These are phyloP conservation scores for Candida glucosophila DNA, from an alignment of 1,139 yeast genomes.

Conservation along the genomic window DNA sequence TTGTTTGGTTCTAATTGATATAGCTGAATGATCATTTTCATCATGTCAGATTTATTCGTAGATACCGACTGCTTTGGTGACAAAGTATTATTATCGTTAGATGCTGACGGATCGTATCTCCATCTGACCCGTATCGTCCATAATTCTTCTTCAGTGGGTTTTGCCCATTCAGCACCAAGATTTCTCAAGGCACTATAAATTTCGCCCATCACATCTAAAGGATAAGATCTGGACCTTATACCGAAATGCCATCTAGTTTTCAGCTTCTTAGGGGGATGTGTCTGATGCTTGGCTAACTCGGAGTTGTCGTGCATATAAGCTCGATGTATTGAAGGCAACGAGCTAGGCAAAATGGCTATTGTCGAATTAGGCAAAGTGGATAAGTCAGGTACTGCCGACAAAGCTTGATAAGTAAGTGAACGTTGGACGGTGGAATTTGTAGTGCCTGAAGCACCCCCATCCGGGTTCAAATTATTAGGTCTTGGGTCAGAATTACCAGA, in stretches of 20 bases:
- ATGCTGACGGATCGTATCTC: conserved; percentile 54
- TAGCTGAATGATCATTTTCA: conserved; percentile 96
- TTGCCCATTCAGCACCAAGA: conserved; percentile 96
- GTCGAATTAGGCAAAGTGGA: conserved; percentile 52
- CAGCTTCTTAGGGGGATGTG: conserved; percentile 70
- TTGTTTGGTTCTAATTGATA: conserved; percentile 95
- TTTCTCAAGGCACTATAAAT: conserved; percentile 89
- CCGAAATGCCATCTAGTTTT: conserved; percentile 99
- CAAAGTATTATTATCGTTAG: conserved; percentile 7
- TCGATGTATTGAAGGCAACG: conserved; percentile 87
- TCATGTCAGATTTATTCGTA: conserved; percentile 39
- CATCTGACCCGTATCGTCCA: conserved; percentile 97
- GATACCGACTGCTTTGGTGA: conserved; percentile 6
- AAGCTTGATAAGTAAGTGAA: conserved; percentile 41
- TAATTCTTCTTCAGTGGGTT: conserved; percentile 83
- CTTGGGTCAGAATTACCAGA: conserved; percentile 9
- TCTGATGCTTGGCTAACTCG: conserved; percentile 33
- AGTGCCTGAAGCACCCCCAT: conserved; percentile 10
- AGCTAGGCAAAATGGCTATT: conserved; percentile 87
- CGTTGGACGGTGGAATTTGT: conserved; percentile 34
- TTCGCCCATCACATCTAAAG: conserved; percentile 98
- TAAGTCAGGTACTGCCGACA: conserved; percentile 42
- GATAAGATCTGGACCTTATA: conserved; percentile 90
- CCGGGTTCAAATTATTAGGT: conserved; percentile 7
- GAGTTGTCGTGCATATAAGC: conserved; percentile 76